A percentile compares a stretch with the other conserved stretches of the same genome.
These are phyloP conservation scores for Pythium dissotocum DNA, from an alignment of 352 stramenopile genomes.

Conservation along the genomic window DNA sequence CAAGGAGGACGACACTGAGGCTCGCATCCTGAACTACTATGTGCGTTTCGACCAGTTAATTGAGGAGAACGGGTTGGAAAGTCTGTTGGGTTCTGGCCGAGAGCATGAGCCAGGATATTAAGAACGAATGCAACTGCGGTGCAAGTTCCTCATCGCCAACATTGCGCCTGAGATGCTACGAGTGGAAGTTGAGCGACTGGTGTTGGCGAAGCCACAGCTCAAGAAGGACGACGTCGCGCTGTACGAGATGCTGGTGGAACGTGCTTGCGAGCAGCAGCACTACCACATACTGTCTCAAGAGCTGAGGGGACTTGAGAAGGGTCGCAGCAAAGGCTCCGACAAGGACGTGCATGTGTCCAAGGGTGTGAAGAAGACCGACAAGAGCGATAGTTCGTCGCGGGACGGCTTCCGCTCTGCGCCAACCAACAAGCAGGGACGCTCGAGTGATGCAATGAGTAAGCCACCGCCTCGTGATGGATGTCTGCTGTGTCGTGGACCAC, in stretches of 20 bases:
- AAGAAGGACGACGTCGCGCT: not conserved
- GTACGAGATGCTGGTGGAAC: not conserved
- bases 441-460: too few relatives aligned
- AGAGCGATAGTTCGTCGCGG: not conserved
- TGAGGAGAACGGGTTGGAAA: conserved; percentile 3
- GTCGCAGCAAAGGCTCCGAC: not conserved
- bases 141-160: not conserved
- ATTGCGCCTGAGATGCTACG: conserved; percentile 2
- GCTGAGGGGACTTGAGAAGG: not conserved
- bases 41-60: not conserved
- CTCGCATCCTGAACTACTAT: not conserved
- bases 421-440: too few relatives aligned
- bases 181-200: conserved; percentile 7
- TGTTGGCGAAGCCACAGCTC: not conserved
- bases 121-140: conserved; percentile 4
- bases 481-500: not conserved
- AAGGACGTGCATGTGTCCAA: not conserved
- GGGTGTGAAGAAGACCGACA: not conserved
- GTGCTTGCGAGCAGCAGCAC: not conserved
- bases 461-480: not conserved
- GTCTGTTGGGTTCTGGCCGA: not conserved
- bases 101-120: not conserved
- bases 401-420: not conserved
- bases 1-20: not conserved
- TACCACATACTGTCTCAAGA: not conserved